Evolutionary conservation across 306 rosid genomes (phyloP).

Genomic region (Astragalus glycyphyllos): DNA sequence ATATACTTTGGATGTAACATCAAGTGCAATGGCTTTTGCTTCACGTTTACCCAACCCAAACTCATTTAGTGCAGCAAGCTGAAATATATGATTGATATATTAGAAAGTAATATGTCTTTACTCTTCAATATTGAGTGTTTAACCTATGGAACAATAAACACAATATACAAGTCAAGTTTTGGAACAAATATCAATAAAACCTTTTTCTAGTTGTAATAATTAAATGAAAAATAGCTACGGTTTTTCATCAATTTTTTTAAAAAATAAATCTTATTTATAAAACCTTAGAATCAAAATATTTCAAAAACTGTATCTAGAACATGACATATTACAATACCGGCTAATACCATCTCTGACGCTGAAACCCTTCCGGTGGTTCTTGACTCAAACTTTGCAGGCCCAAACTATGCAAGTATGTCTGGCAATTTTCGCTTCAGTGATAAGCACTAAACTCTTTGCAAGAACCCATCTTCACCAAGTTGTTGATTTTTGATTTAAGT

Average conservation of each 20-base stretch:
- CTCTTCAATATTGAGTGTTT: slow-evolving; percentile 10
- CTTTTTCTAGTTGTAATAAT: neutral
- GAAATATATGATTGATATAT: slow-evolving; percentile 39
- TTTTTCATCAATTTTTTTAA: no score
- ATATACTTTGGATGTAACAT: slow-evolving; percentile 78
- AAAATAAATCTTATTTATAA: no score
- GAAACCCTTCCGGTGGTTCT: neutral
- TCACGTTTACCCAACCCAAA: slow-evolving; percentile 90
- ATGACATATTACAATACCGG: neutral
- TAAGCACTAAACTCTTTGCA: no score
- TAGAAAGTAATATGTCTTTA: slow-evolving; percentile 8
- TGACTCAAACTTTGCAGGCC: no score
- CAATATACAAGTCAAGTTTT: neutral
- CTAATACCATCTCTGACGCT: neutral
- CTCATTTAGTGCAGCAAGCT: slow-evolving; percentile 80
- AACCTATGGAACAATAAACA: neutral
- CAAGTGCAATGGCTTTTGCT: slow-evolving; percentile 76
- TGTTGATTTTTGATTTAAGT: neutral
- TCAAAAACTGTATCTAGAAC: slow-evolving; percentile 1
- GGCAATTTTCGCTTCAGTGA: no score
- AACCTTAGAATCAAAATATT: neutral
- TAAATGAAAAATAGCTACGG: no score
- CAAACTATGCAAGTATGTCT: no score
- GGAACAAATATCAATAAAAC: neutral
- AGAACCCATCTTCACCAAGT: neutral